Base-by-base conservation (phyloP, 345 rosid genomes). In the Barbarea vulgaris region DNA sequence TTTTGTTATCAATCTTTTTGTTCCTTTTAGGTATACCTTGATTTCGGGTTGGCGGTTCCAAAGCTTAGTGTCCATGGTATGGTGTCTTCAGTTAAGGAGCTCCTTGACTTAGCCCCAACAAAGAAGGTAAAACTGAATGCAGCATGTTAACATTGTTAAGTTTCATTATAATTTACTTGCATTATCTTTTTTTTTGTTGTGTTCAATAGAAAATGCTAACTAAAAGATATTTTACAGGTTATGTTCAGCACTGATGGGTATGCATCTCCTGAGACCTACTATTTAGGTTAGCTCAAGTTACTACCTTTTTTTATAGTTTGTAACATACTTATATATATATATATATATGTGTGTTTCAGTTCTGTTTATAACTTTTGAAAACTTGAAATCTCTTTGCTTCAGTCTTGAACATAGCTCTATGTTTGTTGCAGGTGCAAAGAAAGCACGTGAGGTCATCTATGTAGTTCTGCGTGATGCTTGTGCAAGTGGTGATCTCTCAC, bases 191-290 rank as follows among this genome's bases (percentile, higher is more conserved):
- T n/a, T n/a, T n/a, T n/a, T n/a, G n/a, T n/a, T n/a, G n/a, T n/a
- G n/a, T n/a, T n/a, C n/a, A n/a, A n/a, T n/a, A 9, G 7, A 8
- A 15, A 68, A 69, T 64, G 22, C 24, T 80, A 63, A 71, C 72
- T 39, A 30, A 59, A 24, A 77, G 57, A 72, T 66, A 69, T 7
- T 4, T 78, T 87, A 79, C 89, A 95, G 99, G 92, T 95, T 68
- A 95, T 95, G 99, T 92, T 92, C 87, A 95, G 97, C 81, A 92
- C 89, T 5, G 99, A 95, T 85, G 99, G 93, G 12, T 87, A 83
- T 88, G 99, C 96, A 22, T 87, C 84, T 80, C 99, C 97, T 28
- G 97, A 95, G 79, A 86, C 96, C 47, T 81, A 84, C 84, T 95
- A 86, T 82, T 75, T 92, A 84, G 99, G 99, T 95, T 22, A 33